Evolutionary conservation across 805 yeast genomes (phyloP).

Genomic region (Torulaspora franciscae): DNA sequence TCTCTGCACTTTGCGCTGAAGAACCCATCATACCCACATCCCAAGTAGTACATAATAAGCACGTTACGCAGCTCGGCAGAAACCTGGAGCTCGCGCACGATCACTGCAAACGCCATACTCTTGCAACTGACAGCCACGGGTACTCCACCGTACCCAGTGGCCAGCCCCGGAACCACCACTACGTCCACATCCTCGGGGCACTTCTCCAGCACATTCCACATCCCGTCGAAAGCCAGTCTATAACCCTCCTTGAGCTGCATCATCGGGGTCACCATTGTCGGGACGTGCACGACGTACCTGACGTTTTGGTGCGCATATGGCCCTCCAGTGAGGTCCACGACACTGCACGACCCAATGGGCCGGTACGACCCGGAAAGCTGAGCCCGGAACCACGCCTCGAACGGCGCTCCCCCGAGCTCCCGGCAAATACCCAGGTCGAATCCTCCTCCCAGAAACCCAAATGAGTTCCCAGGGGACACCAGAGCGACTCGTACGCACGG

Average conservation of each 20-base stretch:
- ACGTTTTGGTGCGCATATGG: slow-evolving; percentile 9
- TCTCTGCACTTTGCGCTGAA: slow-evolving; percentile 14
- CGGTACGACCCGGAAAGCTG: slow-evolving; percentile 23
- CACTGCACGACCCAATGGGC: slow-evolving; percentile 26
- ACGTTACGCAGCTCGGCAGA: slow-evolving; percentile 23
- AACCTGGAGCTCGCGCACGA: slow-evolving; percentile 21
- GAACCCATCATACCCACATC: slow-evolving; percentile 24
- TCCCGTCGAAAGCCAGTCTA: slow-evolving; percentile 30
- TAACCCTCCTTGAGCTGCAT: slow-evolving; percentile 24
- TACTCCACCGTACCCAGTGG: slow-evolving; percentile 34
- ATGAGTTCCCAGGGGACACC: slow-evolving; percentile 50
- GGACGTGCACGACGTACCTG: slow-evolving; percentile 30
- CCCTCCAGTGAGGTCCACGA: slow-evolving; percentile 18
- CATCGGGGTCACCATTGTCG: slow-evolving; percentile 30
- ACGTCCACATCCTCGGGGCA: slow-evolving; percentile 23
- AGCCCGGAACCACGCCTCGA: slow-evolving; percentile 30
- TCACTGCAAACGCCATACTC: slow-evolving; percentile 31
- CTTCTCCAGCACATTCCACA: slow-evolving; percentile 25
- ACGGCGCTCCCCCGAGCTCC: slow-evolving; percentile 27
- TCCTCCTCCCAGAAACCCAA: slow-evolving; percentile 50
- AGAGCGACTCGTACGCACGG: slow-evolving; percentile 26
- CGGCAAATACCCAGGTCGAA: slow-evolving; percentile 38
- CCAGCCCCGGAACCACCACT: slow-evolving; percentile 32
- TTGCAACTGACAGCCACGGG: slow-evolving; percentile 27
- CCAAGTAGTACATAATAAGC: slow-evolving; percentile 29